phyloP scores from a whole-genome alignment of 2,329 filamentous ascomycete genomes.

The Ceratocystis ficicola region DNA sequence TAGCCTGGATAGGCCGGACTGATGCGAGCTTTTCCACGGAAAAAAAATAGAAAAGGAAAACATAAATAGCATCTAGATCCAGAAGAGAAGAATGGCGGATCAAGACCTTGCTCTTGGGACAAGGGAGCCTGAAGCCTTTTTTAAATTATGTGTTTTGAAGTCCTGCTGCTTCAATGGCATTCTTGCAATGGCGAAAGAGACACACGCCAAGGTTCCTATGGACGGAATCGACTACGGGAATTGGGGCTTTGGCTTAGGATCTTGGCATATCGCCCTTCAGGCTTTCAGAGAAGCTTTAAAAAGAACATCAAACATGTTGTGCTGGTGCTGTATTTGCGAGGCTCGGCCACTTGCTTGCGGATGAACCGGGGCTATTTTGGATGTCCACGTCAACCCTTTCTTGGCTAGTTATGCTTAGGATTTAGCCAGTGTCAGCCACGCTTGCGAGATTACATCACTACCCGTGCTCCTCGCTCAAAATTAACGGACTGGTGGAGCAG shows the following conservation, averaged over 20 bases:
- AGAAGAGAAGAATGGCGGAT: background rate
- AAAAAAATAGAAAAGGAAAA: background rate
- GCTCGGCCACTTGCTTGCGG: background rate
- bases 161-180: background rate
- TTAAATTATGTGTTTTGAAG: constrained; percentile 8
- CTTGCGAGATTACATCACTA: background rate
- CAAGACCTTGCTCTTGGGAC: background rate
- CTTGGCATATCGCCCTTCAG: background rate
- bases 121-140: background rate
- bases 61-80: background rate
- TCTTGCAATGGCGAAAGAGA: background rate
- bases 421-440: background rate
- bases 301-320: background rate
- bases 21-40: background rate
- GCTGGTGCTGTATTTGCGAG: background rate
- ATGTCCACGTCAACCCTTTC: background rate
- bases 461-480: background rate
- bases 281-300: background rate
- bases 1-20: background rate
- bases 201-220: background rate
- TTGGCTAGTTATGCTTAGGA: background rate
- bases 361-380: background rate
- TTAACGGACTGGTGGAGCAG: background rate
- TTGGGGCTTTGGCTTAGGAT: background rate
- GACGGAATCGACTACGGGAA: background rate